These are phyloP conservation scores for Leccinum pachyderme DNA, from an alignment of 1,284 basidiomycete species.

Conservation along the genomic window DNA sequence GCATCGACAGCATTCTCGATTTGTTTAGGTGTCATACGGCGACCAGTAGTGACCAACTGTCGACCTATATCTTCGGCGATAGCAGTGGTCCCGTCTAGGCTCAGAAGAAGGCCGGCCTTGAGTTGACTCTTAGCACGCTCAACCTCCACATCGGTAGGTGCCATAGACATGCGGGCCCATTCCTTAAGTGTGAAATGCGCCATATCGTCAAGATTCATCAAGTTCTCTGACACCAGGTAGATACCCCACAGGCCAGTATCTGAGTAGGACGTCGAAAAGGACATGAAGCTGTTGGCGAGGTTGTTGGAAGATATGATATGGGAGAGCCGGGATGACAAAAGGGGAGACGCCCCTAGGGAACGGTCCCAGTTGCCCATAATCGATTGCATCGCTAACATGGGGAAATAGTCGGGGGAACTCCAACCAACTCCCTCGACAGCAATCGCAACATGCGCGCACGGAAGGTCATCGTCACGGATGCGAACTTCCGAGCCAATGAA, in stretches of 20 bases:
- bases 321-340: constrained; percentile 89
- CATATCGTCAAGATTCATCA: constrained; percentile 91
- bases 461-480: constrained; percentile 88
- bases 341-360: constrained; percentile 86
- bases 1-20: constrained; percentile 93
- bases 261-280: constrained; percentile 99
- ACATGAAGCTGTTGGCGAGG: constrained; percentile 99
- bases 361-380: constrained; percentile 99
- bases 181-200: constrained; percentile 94
- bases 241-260: constrained; percentile 99
- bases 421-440: constrained; percentile 98
- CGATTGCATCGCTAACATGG: constrained; percentile 98
- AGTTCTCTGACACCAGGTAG: constrained; percentile 95
- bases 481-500: constrained; percentile 97
- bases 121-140: constrained; percentile 98
- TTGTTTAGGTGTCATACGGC: constrained; percentile 87
- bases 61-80: constrained; percentile 98
- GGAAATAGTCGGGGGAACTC: constrained; percentile 98
- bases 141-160: constrained; percentile 84
- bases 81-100: constrained; percentile 93
- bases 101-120: constrained; percentile 90
- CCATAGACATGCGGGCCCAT: constrained; percentile 95
- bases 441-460: constrained; percentile 92
- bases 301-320: constrained; percentile 92
- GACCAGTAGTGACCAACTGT: constrained; percentile 93